Evolutionary conservation across 2,329 filamentous ascomycete species (phyloP).

Genomic region (Cytospora paraplurivora): DNA sequence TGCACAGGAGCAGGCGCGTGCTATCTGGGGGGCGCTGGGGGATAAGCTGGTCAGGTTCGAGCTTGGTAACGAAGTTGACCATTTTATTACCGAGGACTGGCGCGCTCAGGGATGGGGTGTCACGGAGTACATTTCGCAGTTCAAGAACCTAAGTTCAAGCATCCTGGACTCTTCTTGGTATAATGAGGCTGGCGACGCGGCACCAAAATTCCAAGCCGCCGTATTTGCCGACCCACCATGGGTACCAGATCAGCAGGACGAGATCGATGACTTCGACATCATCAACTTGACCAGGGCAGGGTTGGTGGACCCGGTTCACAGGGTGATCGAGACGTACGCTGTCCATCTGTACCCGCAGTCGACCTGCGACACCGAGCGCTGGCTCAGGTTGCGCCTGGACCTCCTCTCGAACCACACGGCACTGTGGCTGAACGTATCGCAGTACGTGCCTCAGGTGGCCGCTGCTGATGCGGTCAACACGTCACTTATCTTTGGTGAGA

Average conservation of each 20-base stretch:
- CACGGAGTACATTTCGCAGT: constrained; percentile 37
- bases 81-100: constrained; percentile 41
- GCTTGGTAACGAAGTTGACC: constrained; percentile 43
- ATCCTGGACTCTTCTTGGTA: constrained; percentile 39
- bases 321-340: constrained; percentile 32
- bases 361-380: constrained; percentile 34
- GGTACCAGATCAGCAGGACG: constrained; percentile 42
- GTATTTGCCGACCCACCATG: constrained; percentile 41
- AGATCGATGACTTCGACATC: constrained; percentile 41
- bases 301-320: constrained; percentile 26
- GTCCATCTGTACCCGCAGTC: constrained; percentile 41
- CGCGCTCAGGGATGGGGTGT: constrained; percentile 37
- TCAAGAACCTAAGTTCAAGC: constrained; percentile 38
- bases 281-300: constrained; percentile 37
- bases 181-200: constrained; percentile 23
- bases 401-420: constrained; percentile 37
- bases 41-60: constrained; percentile 37
- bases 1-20: constrained; percentile 34
- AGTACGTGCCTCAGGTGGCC: constrained; percentile 27
- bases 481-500: constrained; percentile 49
- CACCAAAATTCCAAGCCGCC: constrained; percentile 39
- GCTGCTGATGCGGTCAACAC: constrained; percentile 39
- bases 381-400: constrained; percentile 39
- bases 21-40: constrained; percentile 36
- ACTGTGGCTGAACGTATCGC: constrained; percentile 38